Evolutionary conservation across 257 asterid species (phyloP), one percentile per base, ranked within the genome.

Genomic region (Solanum appendiculatum): DNA sequence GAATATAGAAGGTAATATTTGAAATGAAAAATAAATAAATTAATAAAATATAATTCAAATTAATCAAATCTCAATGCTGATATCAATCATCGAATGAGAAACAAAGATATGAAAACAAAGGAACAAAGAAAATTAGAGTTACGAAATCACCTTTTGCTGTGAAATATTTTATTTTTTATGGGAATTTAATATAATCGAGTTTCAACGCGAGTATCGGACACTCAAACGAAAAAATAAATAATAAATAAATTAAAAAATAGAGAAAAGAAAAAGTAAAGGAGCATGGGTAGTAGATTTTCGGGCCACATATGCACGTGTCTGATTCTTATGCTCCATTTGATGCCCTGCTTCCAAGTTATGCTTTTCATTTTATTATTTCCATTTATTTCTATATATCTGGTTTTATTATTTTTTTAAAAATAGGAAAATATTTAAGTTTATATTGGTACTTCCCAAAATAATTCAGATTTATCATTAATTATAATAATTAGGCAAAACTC

Each of bases 271-370:
- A 78, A 25, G 27, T 77, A 25, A 44, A 25, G 91, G 80, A 86
- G 88, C 88, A 87, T 87, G 90, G 85, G 85, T 40, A 48, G 60
- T 90, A 60, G 88, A 86, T 69, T 54, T 39, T 48, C 88, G 89
- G 56, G 88, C 92, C 90, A 73, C 90, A 80, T 64, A 88, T 87
- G 87, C 87, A 89, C 88, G 91, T 84, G 78, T n/a, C 84, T 5
- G 86, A 34, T 42, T 25, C 83, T 88, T 64, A 54, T 27, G 7
- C 48, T 36, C 85, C 85, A 64, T 46, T 40, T 48, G 80, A 31
- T 42, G 81, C 81, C 33, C 86, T 60, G 39, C 37, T 70, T 33
- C 27, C 48, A 39, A 54, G 18, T 73, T 40, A 70, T n/a, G 25
- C 25, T 27, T 66, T 64, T 14, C 46, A 23, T 34, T 54, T 58